phyloP scores from a whole-genome alignment of 2,329 filamentous ascomycete species.

The Byssochlamys sp. region DNA sequence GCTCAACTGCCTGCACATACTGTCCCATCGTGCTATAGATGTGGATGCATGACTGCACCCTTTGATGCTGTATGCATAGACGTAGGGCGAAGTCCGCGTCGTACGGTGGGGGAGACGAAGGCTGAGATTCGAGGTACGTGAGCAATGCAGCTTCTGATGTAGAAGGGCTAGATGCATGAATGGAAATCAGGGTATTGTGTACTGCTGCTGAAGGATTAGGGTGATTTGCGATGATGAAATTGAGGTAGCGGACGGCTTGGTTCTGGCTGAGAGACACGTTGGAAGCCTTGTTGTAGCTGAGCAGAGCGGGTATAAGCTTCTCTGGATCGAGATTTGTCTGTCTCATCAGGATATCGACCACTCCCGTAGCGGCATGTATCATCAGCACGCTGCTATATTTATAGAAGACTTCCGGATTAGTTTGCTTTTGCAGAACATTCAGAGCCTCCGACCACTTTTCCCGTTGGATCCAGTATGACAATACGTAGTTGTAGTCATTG shows the following conservation, averaged over 20 bases:
- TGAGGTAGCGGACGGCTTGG: slow-evolving; percentile 86
- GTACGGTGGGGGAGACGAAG: slow-evolving; percentile 72
- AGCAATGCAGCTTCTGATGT: slow-evolving; percentile 77
- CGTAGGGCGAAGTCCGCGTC: slow-evolving; percentile 94
- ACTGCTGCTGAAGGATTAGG: slow-evolving; percentile 73
- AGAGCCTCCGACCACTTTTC: slow-evolving; percentile 85
- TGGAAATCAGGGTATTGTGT: slow-evolving; percentile 92
- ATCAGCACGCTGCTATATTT: slow-evolving; percentile 95
- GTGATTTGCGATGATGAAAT: slow-evolving; percentile 78
- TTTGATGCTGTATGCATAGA: slow-evolving; percentile 86
- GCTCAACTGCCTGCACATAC: slow-evolving; percentile 82
- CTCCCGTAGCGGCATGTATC: slow-evolving; percentile 70
- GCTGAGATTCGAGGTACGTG: slow-evolving; percentile 81
- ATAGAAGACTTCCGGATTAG: slow-evolving; percentile 86
- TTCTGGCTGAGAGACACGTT: slow-evolving; percentile 63
- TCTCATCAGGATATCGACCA: slow-evolving; percentile 92
- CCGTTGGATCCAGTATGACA: slow-evolving; percentile 93
- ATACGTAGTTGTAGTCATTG: slow-evolving; percentile 86
- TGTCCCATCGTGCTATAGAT: slow-evolving; percentile 96
- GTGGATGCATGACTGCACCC: slow-evolving; percentile 88
- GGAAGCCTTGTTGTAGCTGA: slow-evolving; percentile 77
- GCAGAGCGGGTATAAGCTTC: slow-evolving; percentile 80
- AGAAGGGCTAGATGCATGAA: slow-evolving; percentile 79
- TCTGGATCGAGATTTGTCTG: slow-evolving; percentile 76
- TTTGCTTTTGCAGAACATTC: slow-evolving; percentile 83